Percentiles rank a stretch among this genome's conserved stretches.
phyloP scores from a whole-genome alignment of 768 basidiomycete genomes.

The Suillus placidus region DNA sequence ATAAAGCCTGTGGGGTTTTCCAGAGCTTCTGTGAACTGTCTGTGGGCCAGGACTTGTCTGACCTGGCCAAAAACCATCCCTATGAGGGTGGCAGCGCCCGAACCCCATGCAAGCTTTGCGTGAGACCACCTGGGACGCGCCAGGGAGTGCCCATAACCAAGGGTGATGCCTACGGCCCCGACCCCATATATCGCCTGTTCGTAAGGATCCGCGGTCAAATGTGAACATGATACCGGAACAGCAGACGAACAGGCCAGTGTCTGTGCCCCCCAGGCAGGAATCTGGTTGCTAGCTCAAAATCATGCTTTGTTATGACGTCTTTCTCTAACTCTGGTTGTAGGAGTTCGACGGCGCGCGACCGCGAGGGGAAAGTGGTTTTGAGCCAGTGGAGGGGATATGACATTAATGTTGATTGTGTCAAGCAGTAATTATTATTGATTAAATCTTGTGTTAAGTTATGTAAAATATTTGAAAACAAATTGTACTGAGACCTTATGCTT shows the following conservation, averaged over 20 bases:
- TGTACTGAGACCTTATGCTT: too few relatives aligned
- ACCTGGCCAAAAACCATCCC: conserved; percentile 39
- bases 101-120: conserved; percentile 28
- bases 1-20: conserved; percentile 35
- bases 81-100: conserved; percentile 25
- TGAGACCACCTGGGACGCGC: conserved; percentile 32
- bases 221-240: conserved; percentile 12
- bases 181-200: conserved; percentile 25
- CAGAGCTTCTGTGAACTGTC: conserved; percentile 32
- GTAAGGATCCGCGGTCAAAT: conserved; percentile 8
- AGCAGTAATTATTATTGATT: background rate
- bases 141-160: conserved; percentile 28
- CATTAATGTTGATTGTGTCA: conserved; percentile 25
- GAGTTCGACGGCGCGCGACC: conserved; percentile 34
- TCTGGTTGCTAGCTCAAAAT: conserved; percentile 55
- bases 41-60: conserved; percentile 32
- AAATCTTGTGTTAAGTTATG: background rate
- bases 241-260: conserved; percentile 45
- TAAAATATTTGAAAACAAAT: background rate
- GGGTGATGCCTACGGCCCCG: conserved; percentile 27
- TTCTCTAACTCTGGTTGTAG: conserved; percentile 35
- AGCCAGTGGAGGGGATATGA: conserved; percentile 42
- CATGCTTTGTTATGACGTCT: conserved; percentile 38
- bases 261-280: conserved; percentile 56
- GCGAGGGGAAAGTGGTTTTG: conserved; percentile 47